Evolutionary conservation across 495 filamentous ascomycete genomes (phyloP).

Genomic region (Pseudomonodictys pantanalensis): DNA sequence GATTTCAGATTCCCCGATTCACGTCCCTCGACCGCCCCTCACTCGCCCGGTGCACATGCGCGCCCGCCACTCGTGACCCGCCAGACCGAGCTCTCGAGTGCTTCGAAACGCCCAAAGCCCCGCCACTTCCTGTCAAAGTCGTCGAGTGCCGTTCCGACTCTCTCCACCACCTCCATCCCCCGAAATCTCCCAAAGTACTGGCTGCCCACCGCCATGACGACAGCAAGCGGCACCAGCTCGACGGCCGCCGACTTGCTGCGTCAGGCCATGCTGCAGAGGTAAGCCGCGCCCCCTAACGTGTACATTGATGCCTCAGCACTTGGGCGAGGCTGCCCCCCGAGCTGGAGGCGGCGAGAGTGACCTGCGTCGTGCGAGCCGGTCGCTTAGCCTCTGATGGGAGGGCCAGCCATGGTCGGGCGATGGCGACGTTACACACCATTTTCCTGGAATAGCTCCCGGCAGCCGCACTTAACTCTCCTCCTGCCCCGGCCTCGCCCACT

Average conservation of each 20-base stretch:
- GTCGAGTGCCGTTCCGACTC: conserved; percentile 25
- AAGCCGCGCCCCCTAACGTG: conserved; percentile 31
- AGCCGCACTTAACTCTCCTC: neutral
- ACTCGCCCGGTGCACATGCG: conserved; percentile 13
- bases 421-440: conserved; percentile 25
- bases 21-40: neutral
- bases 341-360: conserved; percentile 2
- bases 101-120: neutral
- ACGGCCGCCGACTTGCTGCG: conserved; percentile 54
- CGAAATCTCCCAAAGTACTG: conserved; percentile 20
- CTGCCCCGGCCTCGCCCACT: neutral
- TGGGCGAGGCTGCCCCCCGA: neutral
- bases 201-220: conserved; percentile 22
- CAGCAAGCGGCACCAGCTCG: conserved; percentile 41
- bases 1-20: too few relatives aligned
- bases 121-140: conserved; percentile 20
- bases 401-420: conserved; percentile 5
- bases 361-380: neutral
- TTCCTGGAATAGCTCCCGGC: conserved; percentile 17
- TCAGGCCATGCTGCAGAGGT: conserved; percentile 52
- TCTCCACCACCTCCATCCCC: conserved; percentile 16
- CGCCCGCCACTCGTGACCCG: conserved; percentile 22
- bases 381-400: conserved; percentile 12
- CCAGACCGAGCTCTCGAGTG: conserved; percentile 3
- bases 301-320: neutral